These are phyloP conservation scores for Fistulifera solaris DNA, from an alignment of 108 stramenopile genomes.

Conservation along the genomic window DNA sequence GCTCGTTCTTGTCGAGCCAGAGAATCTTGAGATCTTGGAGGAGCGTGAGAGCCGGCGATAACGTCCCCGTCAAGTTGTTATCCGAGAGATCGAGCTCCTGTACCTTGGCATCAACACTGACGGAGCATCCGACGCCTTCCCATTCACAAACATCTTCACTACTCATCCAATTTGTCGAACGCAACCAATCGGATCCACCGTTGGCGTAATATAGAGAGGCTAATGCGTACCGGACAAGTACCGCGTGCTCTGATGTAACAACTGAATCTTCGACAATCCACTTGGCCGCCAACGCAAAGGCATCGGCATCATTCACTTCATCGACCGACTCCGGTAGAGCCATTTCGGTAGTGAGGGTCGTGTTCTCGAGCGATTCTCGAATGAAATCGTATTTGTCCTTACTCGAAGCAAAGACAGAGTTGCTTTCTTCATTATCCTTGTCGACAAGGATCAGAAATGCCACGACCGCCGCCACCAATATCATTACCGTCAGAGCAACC, in stretches of 20 bases:
- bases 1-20: conserved; percentile 12
- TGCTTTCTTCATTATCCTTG: not conserved
- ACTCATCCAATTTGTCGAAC: conserved; percentile 26
- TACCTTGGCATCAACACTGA: not conserved
- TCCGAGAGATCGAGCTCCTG: conserved; percentile 11
- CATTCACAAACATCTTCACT: conserved; percentile 31
- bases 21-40: conserved; percentile 7
- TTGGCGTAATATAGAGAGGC: conserved; percentile 26
- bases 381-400: not conserved
- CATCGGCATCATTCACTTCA: not conserved
- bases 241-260: not conserved
- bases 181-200: conserved; percentile 24
- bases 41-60: conserved; percentile 16
- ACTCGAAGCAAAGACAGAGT: not conserved
- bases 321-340: not conserved
- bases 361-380: not conserved
- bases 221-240: conserved; percentile 24
- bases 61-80: conserved; percentile 29
- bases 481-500: not conserved
- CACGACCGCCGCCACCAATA: conserved; percentile 1
- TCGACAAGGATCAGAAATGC: not conserved
- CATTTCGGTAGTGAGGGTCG: not conserved
- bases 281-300: conserved; percentile 5
- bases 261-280: conserved; percentile 16
- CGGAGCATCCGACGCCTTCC: conserved; percentile 18